Conservation (phyloP, 352 stramenopile genomes). For the Pythium monospermum region DNA sequence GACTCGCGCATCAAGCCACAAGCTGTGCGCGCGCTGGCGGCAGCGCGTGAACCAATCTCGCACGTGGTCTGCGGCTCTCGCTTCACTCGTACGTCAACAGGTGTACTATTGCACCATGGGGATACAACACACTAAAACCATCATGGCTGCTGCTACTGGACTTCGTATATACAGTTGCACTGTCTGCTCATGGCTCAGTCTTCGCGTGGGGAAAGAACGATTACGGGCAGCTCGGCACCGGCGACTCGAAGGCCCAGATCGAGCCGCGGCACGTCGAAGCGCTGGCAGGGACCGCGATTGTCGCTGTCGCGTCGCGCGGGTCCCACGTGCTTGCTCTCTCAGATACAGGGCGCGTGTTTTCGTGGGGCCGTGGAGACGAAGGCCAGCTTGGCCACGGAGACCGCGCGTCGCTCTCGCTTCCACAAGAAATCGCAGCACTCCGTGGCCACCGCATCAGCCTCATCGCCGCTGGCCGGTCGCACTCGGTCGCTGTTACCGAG, state of each 20-base stretch:
- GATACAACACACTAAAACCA: too few species aligned
- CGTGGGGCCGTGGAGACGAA: constrained; percentile 88
- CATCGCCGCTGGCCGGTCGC: constrained; percentile 42
- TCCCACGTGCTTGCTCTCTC: constrained; percentile 72
- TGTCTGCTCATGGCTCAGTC: constrained; percentile 24
- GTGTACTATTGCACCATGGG: too few species aligned
- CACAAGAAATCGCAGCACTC: constrained; percentile 14
- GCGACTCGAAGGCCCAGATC: constrained; percentile 30
- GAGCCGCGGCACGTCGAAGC: constrained; percentile 28
- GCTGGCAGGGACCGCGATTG: constrained; percentile 21
- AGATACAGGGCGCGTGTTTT: constrained; percentile 64
- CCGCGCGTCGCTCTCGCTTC: constrained; percentile 16
- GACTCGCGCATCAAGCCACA: constrained; percentile 39
- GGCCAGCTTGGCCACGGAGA: constrained; percentile 32
- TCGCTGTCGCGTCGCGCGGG: constrained; percentile 56
- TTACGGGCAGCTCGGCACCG: constrained; percentile 33
- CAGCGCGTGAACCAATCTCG: constrained; percentile 18
- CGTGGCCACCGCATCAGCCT: constrained; percentile 11
- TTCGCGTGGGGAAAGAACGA: constrained; percentile 43
- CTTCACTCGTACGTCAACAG: constrained; percentile 26
- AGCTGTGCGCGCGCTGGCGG: constrained; percentile 20
- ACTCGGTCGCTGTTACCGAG: constrained; percentile 60
- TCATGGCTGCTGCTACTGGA: not conserved
- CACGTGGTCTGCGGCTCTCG: constrained; percentile 33
- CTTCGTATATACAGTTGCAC: too few species aligned